Conservation (phyloP, 2,329 filamentous ascomycete genomes). For the Venturia aucupariae region DNA sequence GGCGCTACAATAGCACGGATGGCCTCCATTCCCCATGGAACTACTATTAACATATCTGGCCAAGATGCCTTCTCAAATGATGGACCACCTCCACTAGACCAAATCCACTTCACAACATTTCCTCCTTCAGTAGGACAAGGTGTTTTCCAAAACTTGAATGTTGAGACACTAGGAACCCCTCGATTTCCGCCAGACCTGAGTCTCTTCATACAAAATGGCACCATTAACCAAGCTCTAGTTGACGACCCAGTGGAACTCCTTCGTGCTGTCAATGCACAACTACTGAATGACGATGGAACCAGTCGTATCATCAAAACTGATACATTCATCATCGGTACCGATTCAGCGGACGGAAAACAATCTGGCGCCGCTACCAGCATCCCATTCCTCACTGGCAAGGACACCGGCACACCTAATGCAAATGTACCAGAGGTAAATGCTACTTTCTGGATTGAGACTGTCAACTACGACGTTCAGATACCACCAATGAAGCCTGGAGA, state of each 20-base stretch:
- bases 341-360: background rate
- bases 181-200: conserved; percentile 2
- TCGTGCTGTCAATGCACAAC: background rate
- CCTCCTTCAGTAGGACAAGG: background rate
- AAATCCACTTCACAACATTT: background rate
- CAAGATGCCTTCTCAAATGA: background rate
- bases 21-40: conserved; percentile 37
- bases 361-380: background rate
- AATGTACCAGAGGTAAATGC: conserved; percentile 21
- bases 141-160: background rate
- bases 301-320: background rate
- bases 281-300: background rate
- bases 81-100: background rate
- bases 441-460: conserved; percentile 27
- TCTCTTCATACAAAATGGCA: background rate
- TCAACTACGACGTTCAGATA: conserved; percentile 19
- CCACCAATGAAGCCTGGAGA: background rate
- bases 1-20: conserved; percentile 23
- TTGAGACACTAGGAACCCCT: background rate
- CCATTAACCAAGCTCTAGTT: background rate
- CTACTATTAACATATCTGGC: conserved; percentile 31
- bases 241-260: background rate
- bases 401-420: conserved; percentile 19
- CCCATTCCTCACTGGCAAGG: background rate
- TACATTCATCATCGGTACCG: background rate